A percentile compares a stretch with the other conserved stretches of the same genome.
Conservation (phyloP, 2,329 filamentous ascomycete species). For the Seiridium cupressi region DNA sequence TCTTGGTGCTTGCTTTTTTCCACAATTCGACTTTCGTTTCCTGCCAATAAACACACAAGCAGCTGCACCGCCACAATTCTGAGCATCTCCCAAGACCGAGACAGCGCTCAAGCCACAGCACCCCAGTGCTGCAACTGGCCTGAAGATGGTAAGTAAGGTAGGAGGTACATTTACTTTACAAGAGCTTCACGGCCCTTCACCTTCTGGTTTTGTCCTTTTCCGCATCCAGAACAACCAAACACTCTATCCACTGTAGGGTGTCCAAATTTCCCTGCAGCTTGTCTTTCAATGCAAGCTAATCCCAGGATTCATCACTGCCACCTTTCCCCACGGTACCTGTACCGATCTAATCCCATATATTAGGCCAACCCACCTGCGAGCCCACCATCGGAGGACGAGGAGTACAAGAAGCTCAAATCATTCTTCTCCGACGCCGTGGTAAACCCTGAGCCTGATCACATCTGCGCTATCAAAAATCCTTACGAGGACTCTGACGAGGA, state of each 20-base stretch:
- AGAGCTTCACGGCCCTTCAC: neutral
- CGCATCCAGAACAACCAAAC: neutral
- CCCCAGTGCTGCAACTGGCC: neutral
- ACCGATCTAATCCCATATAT: neutral
- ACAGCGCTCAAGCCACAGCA: too few relatives aligned
- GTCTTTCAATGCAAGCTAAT: too few relatives aligned
- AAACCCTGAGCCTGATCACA: neutral
- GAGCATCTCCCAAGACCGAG: too few relatives aligned
- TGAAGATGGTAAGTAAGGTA: neutral
- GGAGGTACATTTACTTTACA: neutral
- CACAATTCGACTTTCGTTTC: too few relatives aligned
- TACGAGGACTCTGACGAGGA: neutral
- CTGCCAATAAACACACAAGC: neutral
- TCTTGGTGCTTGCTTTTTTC: too few relatives aligned
- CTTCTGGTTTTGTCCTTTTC: too few relatives aligned
- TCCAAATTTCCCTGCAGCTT: too few relatives aligned
- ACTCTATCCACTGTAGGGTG: neutral
- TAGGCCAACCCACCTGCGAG: neutral
- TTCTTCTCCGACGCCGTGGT: slow-evolving; percentile 8
- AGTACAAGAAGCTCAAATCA: neutral
- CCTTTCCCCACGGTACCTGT: too few relatives aligned
- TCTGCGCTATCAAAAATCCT: neutral
- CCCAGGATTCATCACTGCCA: too few relatives aligned
- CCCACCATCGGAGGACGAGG: neutral
- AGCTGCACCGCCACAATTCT: neutral